Conservation (phyloP, 371 early-diverging fungal species). For the Mucor ambiguus region DNA sequence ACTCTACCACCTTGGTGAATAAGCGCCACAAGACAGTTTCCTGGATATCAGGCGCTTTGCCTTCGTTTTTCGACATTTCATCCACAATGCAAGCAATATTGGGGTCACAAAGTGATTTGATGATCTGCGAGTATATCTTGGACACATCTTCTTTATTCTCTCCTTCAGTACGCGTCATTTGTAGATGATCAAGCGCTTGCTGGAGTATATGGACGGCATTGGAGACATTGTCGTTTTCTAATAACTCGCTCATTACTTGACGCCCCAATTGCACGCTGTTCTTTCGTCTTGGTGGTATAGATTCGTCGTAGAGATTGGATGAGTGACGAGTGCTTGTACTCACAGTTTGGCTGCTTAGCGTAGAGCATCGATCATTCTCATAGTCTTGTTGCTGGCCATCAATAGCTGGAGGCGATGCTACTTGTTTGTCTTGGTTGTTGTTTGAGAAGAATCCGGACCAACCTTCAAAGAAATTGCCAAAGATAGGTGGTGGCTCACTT, state of each 20-base stretch:
- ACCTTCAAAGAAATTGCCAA: slow-evolving; percentile 31
- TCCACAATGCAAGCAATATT: slow-evolving; percentile 26
- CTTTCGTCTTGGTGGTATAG: slow-evolving; percentile 2
- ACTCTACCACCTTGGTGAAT: slow-evolving; percentile 44
- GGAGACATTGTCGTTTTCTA: slow-evolving; percentile 33
- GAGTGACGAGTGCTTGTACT: background rate
- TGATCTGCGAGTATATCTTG: slow-evolving; percentile 37
- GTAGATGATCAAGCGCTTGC: slow-evolving; percentile 25
- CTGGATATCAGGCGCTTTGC: slow-evolving; percentile 18
- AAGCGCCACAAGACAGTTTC: slow-evolving; percentile 38
- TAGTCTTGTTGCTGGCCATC: background rate
- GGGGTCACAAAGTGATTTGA: slow-evolving; percentile 37
- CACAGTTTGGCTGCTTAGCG: background rate
- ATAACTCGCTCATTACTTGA: slow-evolving; percentile 24
- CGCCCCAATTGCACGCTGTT: slow-evolving; percentile 30
- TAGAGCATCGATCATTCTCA: background rate
- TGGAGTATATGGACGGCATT: slow-evolving; percentile 29
- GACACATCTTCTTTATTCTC: slow-evolving; percentile 20
- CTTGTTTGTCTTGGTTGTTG: background rate
- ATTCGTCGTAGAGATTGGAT: background rate
- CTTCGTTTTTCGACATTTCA: slow-evolving; percentile 18
- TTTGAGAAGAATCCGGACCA: slow-evolving; percentile 22
- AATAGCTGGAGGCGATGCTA: background rate
- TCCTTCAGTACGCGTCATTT: slow-evolving; percentile 13
- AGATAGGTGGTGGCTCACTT: slow-evolving; percentile 15